Base-by-base conservation (phyloP, 1,284 basidiomycete species). In the Leccinum griseonigrum region DNA sequence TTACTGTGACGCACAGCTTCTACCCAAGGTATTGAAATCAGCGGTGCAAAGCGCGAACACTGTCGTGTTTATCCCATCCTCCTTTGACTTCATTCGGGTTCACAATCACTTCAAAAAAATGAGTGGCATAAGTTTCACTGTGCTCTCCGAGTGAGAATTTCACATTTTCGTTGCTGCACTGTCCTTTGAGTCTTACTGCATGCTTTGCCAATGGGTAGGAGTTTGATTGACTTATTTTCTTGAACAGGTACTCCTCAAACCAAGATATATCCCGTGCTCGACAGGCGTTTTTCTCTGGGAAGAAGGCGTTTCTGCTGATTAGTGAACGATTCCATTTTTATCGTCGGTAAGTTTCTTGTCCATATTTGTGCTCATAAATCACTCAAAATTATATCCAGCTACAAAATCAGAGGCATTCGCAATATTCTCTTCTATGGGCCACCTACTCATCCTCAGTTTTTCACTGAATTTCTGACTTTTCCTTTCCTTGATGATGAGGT, bases 241-340 rank as follows among this genome's bases (percentile, higher is more conserved):
- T 53, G 34, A 34, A n/a, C 66, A 94, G 94, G 71, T 98, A 99
- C 74, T 96, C 94, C 0, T 87, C 91, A 9, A 95, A 94, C 67
- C 87, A 92, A 73, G 96, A 99, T 63, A 97, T 99, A 65, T 92
- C 93, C 1, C 87, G 95, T 2, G 96, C 96, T 0, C 84, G 97
- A 55, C 92, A 96, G 68, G 86, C 91, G 0, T 99, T 99, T 79
- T 98, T 97, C 82, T 83, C 83, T 50, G 94, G 93, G 58, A 91
- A 92, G 70, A 94, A 91, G 68, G 80, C 89, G 0, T 93, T 98
- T 79, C 75, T 99, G 26, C 80, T 99, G 64, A 82, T 98, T 67
- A 98, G 94, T 63, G 97, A 99, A 74, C 87, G 97, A 22, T 98
- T 98, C 80, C 95, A 99, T 76, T 99, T 99, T 75, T 99, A 96